Conservation (phyloP, 257 asterid species). For the Penstemon newberryi region DNA sequence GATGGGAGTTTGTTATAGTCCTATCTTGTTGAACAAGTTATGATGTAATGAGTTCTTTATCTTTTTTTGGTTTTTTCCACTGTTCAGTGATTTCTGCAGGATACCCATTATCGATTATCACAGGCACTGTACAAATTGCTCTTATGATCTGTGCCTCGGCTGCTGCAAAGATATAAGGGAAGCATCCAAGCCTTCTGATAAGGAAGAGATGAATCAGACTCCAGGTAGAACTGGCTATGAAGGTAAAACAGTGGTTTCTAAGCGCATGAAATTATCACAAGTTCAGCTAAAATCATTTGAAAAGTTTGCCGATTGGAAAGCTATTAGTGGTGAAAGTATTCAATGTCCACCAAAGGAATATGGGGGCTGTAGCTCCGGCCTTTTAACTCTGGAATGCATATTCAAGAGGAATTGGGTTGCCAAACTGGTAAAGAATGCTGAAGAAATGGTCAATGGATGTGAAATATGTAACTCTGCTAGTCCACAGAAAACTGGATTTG, state of each 20-base stretch:
- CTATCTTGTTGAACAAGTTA: neutral
- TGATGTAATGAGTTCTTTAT: neutral
- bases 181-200: constrained; percentile 45
- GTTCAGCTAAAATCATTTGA: constrained; percentile 46
- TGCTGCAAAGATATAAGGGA: constrained; percentile 92
- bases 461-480: constrained; percentile 42
- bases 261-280: constrained; percentile 40
- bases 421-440: constrained; percentile 81
- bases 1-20: constrained; percentile 14
- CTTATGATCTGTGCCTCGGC: constrained; percentile 92
- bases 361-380: constrained; percentile 79
- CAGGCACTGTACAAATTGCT: constrained; percentile 87
- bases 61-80: constrained; percentile 4
- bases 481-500: constrained; percentile 46
- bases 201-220: constrained; percentile 39
- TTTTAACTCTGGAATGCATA: constrained; percentile 73
- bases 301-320: constrained; percentile 61
- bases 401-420: constrained; percentile 99
- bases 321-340: constrained; percentile 69
- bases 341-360: constrained; percentile 72
- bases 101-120: constrained; percentile 91
- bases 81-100: constrained; percentile 93
- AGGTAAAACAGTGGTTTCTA: constrained; percentile 37
- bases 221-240: constrained; percentile 37
- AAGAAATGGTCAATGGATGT: constrained; percentile 96